A percentile compares a stretch with the other conserved stretches of the same genome.
Conservation (phyloP, 306 rosid species). For the Cucumis sativus region Cucumber_9930_V3 NC_026660.2:18202001-18202500, state of each 20-base stretch:
- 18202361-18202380: background rate
- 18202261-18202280: background rate
- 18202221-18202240: background rate
- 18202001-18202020: constrained; percentile 54
- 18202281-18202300: background rate
- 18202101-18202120: background rate
- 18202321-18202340: background rate
- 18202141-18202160: constrained; percentile 8
- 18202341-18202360: background rate
- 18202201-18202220: background rate
- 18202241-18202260: background rate
- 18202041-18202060: constrained; percentile 68
- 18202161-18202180: constrained; percentile 20
- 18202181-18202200: background rate
- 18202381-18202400: background rate
- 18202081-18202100: constrained; percentile 22
- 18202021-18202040: constrained; percentile 82
- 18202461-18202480: background rate
- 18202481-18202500: constrained; percentile 4
- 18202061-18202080: constrained; percentile 64
- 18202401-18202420: background rate
- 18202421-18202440: background rate
- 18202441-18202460: background rate
- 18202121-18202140: constrained; percentile 12
- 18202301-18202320: background rate